Conservation (phyloP, 441 rosid genomes). For the Populus hybrid region DNA sequence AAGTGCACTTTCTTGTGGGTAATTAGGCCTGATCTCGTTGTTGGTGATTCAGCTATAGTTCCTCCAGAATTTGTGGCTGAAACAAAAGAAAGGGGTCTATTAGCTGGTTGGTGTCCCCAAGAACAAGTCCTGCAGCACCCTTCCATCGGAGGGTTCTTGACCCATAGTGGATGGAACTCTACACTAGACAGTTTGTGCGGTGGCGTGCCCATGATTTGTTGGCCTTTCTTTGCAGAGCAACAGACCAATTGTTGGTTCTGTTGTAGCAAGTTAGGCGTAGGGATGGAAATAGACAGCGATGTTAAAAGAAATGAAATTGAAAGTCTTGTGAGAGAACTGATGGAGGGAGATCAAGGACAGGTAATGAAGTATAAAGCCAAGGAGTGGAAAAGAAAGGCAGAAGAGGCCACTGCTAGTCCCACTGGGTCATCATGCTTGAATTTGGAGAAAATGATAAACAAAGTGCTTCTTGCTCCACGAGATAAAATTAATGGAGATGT, state of each 20-base stretch:
- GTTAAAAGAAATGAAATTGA: constrained; percentile 50
- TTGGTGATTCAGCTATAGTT: constrained; percentile 38
- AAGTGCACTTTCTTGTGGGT: constrained; percentile 47
- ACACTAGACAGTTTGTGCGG: constrained; percentile 34
- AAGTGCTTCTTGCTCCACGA: constrained; percentile 8
- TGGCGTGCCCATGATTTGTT: constrained; percentile 59
- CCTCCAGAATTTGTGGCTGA: constrained; percentile 35
- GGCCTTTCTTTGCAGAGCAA: constrained; percentile 71
- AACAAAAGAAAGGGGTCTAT: constrained; percentile 38
- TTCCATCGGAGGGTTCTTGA: constrained; percentile 47
- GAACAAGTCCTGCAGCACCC: constrained; percentile 46
- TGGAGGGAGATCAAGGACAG: constrained; percentile 44
- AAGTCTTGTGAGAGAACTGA: constrained; percentile 40
- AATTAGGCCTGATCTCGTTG: constrained; percentile 42
- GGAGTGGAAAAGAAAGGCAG: constrained; percentile 41
- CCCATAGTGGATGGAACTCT: constrained; percentile 36
- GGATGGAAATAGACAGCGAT: constrained; percentile 49
- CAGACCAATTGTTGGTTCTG: constrained; percentile 46
- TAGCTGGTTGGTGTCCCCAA: constrained; percentile 52
- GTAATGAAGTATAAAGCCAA: constrained; percentile 37
- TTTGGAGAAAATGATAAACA: constrained; percentile 20
- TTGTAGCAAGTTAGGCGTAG: constrained; percentile 50
- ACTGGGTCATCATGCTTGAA: constrained; percentile 34
- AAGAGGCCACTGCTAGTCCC: constrained; percentile 22
- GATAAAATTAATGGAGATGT: background rate